Percentiles rank a stretch among this genome's conserved stretches.
Conservation (phyloP, 2,329 filamentous ascomycete species). For the Fusarium tupiense region DNA sequence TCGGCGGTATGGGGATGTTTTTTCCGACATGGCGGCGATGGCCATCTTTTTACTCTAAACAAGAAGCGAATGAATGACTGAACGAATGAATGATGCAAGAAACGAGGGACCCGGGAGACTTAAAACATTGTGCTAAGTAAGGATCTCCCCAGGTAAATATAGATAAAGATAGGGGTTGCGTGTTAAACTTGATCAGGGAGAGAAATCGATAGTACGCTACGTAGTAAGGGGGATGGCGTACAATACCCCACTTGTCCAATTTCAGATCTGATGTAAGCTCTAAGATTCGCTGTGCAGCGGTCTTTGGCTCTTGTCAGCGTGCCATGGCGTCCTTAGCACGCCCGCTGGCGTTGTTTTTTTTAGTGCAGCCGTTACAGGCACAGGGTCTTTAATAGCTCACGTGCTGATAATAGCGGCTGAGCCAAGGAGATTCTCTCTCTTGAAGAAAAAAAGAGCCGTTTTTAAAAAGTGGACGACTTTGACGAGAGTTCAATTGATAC, state of each 20-base stretch:
- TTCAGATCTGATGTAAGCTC: constrained; percentile 15
- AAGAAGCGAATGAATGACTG: neutral
- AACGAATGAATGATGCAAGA: neutral
- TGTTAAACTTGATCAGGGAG: constrained; percentile 10
- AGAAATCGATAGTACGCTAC: constrained; percentile 5
- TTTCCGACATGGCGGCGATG: constrained; percentile 16
- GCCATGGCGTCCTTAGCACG: neutral
- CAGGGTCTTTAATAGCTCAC: neutral
- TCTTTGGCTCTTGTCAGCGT: neutral
- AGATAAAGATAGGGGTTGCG: constrained; percentile 1
- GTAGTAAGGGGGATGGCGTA: constrained; percentile 14
- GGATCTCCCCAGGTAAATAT: neutral
- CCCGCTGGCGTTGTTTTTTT: neutral
- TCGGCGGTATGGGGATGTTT: constrained; percentile 9
- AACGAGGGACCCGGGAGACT: neutral
- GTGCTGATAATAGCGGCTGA: neutral
- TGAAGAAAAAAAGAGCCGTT: neutral
- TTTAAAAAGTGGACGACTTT: neutral
- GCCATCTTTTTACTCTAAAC: neutral
- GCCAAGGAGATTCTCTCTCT: neutral
- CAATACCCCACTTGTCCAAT: constrained; percentile 16
- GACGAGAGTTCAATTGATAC: neutral
- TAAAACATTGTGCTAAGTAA: neutral
- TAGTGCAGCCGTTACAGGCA: neutral
- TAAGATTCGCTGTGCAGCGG: neutral